Conservation (phyloP, 2,329 filamentous ascomycete genomes). For the Colletotrichum salicis region DNA sequence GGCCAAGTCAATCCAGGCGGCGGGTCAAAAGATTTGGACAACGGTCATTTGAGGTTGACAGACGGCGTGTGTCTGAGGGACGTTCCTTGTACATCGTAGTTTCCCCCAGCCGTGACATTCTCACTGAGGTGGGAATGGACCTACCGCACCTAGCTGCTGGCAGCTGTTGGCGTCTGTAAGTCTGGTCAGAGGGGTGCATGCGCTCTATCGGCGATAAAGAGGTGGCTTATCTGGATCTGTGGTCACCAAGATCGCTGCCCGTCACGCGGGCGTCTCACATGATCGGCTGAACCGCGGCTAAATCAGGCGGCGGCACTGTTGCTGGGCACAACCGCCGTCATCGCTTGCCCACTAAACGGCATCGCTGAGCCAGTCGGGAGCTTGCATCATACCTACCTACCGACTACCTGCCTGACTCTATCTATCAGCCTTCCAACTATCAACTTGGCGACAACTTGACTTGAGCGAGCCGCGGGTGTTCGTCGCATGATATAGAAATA, state of each 20-base stretch:
- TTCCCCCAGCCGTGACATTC: no score
- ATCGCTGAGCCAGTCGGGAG: constrained; percentile 34
- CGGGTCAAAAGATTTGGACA: not conserved
- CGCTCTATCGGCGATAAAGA: constrained; percentile 11
- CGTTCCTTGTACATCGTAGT: no score
- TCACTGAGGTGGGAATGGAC: no score
- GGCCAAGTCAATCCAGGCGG: no score
- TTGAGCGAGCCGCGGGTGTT: constrained; percentile 23
- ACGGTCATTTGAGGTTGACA: not conserved
- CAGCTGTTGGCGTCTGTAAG: not conserved
- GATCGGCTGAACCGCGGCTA: constrained; percentile 28
- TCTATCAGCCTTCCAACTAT: constrained; percentile 27
- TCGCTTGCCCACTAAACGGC: constrained; percentile 33
- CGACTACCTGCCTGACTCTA: constrained; percentile 14
- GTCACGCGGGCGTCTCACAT: constrained; percentile 31
- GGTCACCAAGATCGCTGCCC: not conserved
- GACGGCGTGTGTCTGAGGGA: not conserved
- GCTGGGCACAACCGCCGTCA: constrained; percentile 32
- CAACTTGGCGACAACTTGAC: constrained; percentile 24
- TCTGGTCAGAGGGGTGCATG: not conserved
- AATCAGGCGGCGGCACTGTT: constrained; percentile 17
- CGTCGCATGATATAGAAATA: constrained; percentile 13
- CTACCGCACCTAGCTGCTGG: no score
- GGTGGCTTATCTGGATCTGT: not conserved
- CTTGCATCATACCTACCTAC: constrained; percentile 32